Evolutionary conservation across 2,329 filamentous ascomycete species (phyloP), one percentile per base, ranked within the genome.

Genomic region (Acrocalymma vagum): DNA sequence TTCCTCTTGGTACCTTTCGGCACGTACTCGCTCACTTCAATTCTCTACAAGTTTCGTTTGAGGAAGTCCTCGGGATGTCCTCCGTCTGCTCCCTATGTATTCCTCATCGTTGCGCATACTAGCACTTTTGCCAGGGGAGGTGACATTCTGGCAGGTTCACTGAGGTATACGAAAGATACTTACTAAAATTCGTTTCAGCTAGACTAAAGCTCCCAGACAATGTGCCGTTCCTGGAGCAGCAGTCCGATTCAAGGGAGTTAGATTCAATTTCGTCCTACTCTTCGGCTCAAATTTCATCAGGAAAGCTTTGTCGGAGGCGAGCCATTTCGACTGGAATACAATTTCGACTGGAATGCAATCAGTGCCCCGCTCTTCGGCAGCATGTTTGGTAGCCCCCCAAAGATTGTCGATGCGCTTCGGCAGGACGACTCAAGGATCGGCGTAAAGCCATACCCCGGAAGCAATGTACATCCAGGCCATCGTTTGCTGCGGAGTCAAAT

Each of bases 401-500:
- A n/a, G 10, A 23, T 48, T 18, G 16, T 23, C 18, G 38, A 42
- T 8, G 38, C 44, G 3, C 26, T 18, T 10, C 3, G 10, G 14
- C 15, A 28, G 21, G 45, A 52, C 21, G 26, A 49, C 35, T 52
- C 41, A 3, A 48, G 51, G 4, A 26, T 44, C 13, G 35, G 32
- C 9, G 16, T 24, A 7, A 53, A 51, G 20, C 51, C 42, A 11
- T 37, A 45, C 31, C 48, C 48, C 1, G 38, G 36, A 5, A 52
- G 34, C 17, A 27, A 38, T 24, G 42, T 54, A 4, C 35, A 31
- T 27, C 44, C 38, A 11, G 42, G 36, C 11, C 32, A 37, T 11
- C 33, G 50, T 16, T 9, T 53, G 20, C 16, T 38, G 7, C 43
- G 50, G 10, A 51, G 51, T 23, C 37, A 48, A 20, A 28, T 36